Evolutionary conservation across 1,284 basidiomycete species (phyloP).

Genomic region (Ceratobasidium sp.): DNA sequence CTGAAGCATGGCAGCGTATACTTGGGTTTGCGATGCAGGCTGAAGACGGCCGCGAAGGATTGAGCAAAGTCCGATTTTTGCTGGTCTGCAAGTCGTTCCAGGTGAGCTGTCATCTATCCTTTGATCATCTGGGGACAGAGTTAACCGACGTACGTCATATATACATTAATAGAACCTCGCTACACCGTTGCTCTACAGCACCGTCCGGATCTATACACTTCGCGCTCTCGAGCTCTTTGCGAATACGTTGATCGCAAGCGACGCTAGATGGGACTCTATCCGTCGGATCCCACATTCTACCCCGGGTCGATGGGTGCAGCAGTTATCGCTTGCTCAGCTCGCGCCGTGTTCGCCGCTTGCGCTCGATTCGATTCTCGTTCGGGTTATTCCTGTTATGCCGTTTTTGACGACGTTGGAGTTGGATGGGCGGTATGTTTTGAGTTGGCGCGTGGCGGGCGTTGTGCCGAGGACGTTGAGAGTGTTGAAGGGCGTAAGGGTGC

Average conservation of each 20-base stretch:
- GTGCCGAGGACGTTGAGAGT: slow-evolving; percentile 67
- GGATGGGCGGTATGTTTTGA: slow-evolving; percentile 71
- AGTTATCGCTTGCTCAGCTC: slow-evolving; percentile 75
- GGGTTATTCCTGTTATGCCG: slow-evolving; percentile 77
- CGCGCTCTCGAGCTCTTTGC: slow-evolving; percentile 70
- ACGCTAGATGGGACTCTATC: slow-evolving; percentile 86
- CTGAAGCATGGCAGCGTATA: slow-evolving; percentile 77
- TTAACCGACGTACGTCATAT: slow-evolving; percentile 12
- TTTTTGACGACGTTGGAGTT: slow-evolving; percentile 73
- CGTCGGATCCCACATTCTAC: slow-evolving; percentile 84
- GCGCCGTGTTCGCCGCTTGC: slow-evolving; percentile 61
- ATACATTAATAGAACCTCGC: slow-evolving; percentile 69
- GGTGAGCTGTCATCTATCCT: slow-evolving; percentile 63
- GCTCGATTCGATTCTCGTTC: slow-evolving; percentile 71
- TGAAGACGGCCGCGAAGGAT: slow-evolving; percentile 47
- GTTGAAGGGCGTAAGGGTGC: slow-evolving; percentile 65
- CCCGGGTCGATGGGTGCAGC: slow-evolving; percentile 85
- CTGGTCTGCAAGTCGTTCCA: slow-evolving; percentile 78
- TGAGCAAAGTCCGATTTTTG: slow-evolving; percentile 60
- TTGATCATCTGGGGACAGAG: slow-evolving; percentile 25
- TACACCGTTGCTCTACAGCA: slow-evolving; percentile 75
- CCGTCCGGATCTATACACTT: slow-evolving; percentile 65
- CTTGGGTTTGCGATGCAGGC: slow-evolving; percentile 64
- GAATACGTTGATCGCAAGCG: slow-evolving; percentile 68
- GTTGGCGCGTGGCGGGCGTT: slow-evolving; percentile 69